A percentile compares a stretch with the other conserved stretches of the same genome.
Conservation (phyloP, 345 rosid species). For the Limnanthes douglasii region DNA sequence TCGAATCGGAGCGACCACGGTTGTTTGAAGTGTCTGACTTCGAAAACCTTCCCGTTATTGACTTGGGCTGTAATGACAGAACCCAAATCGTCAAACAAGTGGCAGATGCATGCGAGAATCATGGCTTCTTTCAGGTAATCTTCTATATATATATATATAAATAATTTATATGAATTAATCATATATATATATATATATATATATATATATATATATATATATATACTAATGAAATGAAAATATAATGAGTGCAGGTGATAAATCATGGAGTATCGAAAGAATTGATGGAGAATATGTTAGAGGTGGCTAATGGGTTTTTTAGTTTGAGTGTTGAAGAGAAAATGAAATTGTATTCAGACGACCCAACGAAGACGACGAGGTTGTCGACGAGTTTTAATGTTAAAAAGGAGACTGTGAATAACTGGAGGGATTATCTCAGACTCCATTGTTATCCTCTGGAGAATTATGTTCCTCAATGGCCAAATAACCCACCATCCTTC, state of each 20-base stretch:
- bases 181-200: background rate
- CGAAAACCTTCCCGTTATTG: conserved; percentile 48
- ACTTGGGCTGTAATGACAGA: conserved; percentile 33
- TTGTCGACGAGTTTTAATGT: conserved; percentile 77
- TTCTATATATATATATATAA: background rate
- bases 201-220: background rate
- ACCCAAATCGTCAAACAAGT: conserved; percentile 22
- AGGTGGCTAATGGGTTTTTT: conserved; percentile 46
- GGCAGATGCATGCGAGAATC: conserved; percentile 34
- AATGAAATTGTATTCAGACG: conserved; percentile 77
- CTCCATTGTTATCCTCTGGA: conserved; percentile 67
- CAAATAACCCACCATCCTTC: conserved; percentile 61
- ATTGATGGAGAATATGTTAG: conserved; percentile 22
- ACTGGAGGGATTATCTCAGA: conserved; percentile 84
- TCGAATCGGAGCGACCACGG: conserved; percentile 53
- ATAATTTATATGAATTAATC: background rate
- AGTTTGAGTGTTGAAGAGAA: conserved; percentile 59
- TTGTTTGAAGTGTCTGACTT: conserved; percentile 38
- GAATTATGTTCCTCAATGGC: conserved; percentile 67
- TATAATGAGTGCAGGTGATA: conserved; percentile 23
- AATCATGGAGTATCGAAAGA: conserved; percentile 45
- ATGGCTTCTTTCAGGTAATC: conserved; percentile 67
- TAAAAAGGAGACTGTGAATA: conserved; percentile 59
- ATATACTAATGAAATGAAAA: background rate
- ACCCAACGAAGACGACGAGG: conserved; percentile 60